Percentiles rank a stretch among this genome's conserved stretches.
These are phyloP conservation scores for Vigna unguiculata DNA, from an alignment of 306 rosid species.

Conservation along the genomic window DNA sequence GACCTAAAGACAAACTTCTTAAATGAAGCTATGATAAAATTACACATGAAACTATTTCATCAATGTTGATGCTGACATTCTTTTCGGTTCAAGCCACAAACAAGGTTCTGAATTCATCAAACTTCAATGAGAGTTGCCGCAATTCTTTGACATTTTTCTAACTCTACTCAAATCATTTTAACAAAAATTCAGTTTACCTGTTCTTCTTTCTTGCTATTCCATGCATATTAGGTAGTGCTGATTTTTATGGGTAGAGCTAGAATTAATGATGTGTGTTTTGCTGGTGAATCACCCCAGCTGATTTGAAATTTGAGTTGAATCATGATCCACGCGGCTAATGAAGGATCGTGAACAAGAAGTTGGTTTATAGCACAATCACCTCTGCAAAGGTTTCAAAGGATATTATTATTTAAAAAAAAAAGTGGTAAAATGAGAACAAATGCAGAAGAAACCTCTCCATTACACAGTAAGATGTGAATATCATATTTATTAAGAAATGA, in stretches of 20 bases:
- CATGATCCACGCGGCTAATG: background rate
- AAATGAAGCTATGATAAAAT: slow-evolving; percentile 13
- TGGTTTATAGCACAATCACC: no score
- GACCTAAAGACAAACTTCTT: slow-evolving; percentile 36
- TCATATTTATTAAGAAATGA: no score
- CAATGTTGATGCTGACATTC: slow-evolving; percentile 32
- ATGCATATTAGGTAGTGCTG: background rate
- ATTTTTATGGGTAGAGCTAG: background rate
- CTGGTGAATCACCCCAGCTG: slow-evolving; percentile 2
- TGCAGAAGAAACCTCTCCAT: no score
- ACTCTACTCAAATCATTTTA: background rate
- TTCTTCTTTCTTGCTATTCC: background rate
- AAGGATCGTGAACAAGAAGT: background rate
- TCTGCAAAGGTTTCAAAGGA: no score
- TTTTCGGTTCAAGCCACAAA: slow-evolving; percentile 36
- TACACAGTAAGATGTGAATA: no score
- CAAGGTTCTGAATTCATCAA: background rate
- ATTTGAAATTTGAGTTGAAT: background rate
- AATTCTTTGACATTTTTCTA: background rate
- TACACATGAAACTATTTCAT: slow-evolving; percentile 9
- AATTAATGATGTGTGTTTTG: background rate
- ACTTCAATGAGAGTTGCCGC: background rate
- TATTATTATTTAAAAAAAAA: no score
- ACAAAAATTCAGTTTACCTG: background rate
- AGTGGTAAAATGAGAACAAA: no score